Percentiles rank a stretch among this genome's conserved stretches.
These are phyloP conservation scores for Malassezia furfur DNA, from an alignment of 1,284 basidiomycete species.

Conservation along the genomic window DNA sequence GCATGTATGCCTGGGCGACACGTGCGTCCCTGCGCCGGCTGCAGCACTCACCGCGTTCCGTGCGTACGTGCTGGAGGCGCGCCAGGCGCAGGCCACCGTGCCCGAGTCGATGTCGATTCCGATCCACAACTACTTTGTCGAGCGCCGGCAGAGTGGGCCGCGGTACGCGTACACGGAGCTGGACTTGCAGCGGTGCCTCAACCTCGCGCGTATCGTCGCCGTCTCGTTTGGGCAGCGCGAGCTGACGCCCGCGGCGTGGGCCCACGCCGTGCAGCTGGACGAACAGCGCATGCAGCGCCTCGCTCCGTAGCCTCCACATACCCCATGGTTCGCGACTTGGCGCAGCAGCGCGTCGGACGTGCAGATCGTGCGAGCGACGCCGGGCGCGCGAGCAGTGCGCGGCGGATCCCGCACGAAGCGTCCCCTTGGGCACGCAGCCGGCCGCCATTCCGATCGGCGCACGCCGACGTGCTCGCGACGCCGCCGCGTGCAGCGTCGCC, in stretches of 20 bases:
- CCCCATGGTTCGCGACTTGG: background rate
- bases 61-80: constrained; percentile 17
- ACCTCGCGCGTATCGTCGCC: constrained; percentile 21
- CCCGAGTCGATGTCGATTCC: constrained; percentile 30
- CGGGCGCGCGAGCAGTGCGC: too few relatives aligned
- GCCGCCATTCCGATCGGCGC: too few relatives aligned
- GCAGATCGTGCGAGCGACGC: too few relatives aligned
- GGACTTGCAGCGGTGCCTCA: constrained; percentile 32
- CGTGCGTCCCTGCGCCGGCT: constrained; percentile 17
- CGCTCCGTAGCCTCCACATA: constrained; percentile 2
- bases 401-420: too few relatives aligned
- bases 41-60: constrained; percentile 17
- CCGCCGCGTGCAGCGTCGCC: too few relatives aligned
- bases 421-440: too few relatives aligned
- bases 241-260: constrained; percentile 25
- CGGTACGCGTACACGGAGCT: constrained; percentile 23
- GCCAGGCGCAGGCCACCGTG: constrained; percentile 30
- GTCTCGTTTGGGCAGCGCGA: constrained; percentile 23
- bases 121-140: constrained; percentile 41
- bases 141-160: constrained; percentile 17
- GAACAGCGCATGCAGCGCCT: constrained; percentile 6
- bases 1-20: constrained; percentile 5
- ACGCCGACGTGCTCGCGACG: too few relatives aligned
- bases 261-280: constrained; percentile 25
- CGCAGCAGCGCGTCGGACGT: too few relatives aligned